Percentiles rank a stretch among this genome's conserved stretches.
phyloP scores from a whole-genome alignment of 202 grass and related monocot species.

The Panicum hallii region DNA sequence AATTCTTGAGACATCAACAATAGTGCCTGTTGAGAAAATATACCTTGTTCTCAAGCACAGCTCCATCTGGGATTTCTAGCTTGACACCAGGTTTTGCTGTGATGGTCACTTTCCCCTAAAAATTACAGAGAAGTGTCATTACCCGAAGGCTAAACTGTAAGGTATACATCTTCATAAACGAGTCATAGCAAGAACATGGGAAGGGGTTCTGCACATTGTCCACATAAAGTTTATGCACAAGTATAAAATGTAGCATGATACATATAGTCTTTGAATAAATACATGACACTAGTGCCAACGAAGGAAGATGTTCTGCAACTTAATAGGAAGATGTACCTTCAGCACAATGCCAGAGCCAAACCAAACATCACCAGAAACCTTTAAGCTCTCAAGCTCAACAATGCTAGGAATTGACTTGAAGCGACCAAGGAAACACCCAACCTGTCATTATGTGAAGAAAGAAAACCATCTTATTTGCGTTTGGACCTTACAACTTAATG shows the following conservation, averaged over 20 bases:
- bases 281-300: neutral
- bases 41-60: slow-evolving; percentile 79
- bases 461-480: slow-evolving; percentile 8
- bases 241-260: neutral
- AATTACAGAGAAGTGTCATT: slow-evolving; percentile 17
- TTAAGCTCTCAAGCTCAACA: slow-evolving; percentile 89
- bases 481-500: neutral
- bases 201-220: slow-evolving; percentile 5
- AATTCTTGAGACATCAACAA: slow-evolving; percentile 13
- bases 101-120: slow-evolving; percentile 77
- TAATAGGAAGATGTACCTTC: slow-evolving; percentile 65
- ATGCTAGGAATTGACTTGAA: slow-evolving; percentile 98
- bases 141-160: slow-evolving; percentile 6
- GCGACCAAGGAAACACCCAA: slow-evolving; percentile 78
- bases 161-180: slow-evolving; percentile 22
- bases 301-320: slow-evolving; percentile 30
- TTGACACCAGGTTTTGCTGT: slow-evolving; percentile 79
- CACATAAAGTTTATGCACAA: neutral
- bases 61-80: slow-evolving; percentile 82
- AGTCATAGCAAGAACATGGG: slow-evolving; percentile 7
- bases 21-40: slow-evolving; percentile 14
- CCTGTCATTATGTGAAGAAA: slow-evolving; percentile 56
- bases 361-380: slow-evolving; percentile 91
- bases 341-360: slow-evolving; percentile 72
- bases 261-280: neutral